Evolutionary conservation across 139 green algal species (phyloP).

Genomic region (Asterochloris sp.): DNA sequence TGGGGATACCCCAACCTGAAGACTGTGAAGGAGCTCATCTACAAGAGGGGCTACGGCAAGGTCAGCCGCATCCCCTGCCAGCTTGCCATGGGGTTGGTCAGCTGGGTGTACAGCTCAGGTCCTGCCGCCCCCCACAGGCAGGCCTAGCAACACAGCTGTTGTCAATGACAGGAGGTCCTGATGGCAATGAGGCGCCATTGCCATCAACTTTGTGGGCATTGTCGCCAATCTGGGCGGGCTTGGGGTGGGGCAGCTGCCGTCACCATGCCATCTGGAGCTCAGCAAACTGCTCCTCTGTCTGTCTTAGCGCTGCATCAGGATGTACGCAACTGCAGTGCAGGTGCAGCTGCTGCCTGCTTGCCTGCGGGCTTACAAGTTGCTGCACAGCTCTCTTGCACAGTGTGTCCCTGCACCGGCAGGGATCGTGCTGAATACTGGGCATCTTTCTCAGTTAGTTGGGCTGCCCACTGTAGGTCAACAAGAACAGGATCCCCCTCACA

Average conservation of each 20-base stretch:
- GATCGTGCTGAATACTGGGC: no score
- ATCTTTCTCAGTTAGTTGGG: not conserved
- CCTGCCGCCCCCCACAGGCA: not conserved
- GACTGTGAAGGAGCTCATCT: slow-evolving; percentile 96
- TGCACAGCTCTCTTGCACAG: no score
- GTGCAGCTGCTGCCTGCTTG: no score
- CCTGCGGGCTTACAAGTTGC: no score
- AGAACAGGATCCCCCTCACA: slow-evolving; percentile 90
- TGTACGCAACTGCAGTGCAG: not conserved
- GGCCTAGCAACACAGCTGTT: not conserved
- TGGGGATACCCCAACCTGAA: slow-evolving; percentile 98
- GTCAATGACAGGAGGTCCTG: not conserved
- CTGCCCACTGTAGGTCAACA: slow-evolving; percentile 58
- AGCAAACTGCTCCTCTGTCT: not conserved
- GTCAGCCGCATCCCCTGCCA: slow-evolving; percentile 24
- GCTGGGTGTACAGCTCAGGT: not conserved
- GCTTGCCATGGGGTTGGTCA: not conserved
- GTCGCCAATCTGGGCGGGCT: no score
- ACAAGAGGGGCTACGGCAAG: slow-evolving; percentile 99
- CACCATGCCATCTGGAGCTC: not conserved
- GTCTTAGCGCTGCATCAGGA: not conserved
- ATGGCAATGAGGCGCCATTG: no score
- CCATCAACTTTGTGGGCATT: no score
- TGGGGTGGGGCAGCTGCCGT: no score
- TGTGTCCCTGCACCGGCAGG: no score